These are phyloP conservation scores for Choricystis sp. DNA, from an alignment of 139 green algal genomes.

Conservation along the genomic window DNA sequence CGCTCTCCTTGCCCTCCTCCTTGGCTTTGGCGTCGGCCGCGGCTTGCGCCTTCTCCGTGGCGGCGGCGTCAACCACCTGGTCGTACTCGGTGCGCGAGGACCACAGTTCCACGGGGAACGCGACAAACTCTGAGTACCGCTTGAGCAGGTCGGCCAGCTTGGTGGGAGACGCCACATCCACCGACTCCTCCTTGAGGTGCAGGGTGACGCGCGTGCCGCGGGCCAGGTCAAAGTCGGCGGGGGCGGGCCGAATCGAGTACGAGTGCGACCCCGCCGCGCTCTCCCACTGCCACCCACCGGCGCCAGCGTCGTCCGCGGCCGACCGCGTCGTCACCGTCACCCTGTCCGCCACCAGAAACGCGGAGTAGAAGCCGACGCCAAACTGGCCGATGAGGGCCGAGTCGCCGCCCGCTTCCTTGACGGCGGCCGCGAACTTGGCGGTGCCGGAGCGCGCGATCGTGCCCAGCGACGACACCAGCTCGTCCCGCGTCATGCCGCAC, in stretches of 20 bases:
- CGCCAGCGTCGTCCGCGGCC: conserved; percentile 29
- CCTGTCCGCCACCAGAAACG: conserved; percentile 75
- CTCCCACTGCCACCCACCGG: conserved; percentile 79
- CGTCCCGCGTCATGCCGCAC: conserved; percentile 86
- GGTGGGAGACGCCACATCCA: conserved; percentile 54
- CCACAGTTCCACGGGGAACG: conserved; percentile 93
- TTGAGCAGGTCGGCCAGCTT: conserved; percentile 79
- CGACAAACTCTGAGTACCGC: conserved; percentile 98
- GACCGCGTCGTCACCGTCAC: conserved; percentile 42
- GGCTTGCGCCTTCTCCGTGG: conserved; percentile 58
- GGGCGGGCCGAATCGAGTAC: conserved; percentile 45
- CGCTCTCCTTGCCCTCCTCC: conserved; percentile 41
- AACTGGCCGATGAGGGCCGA: conserved; percentile 56
- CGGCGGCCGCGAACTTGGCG: conserved; percentile 91
- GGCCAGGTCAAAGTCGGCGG: conserved; percentile 17
- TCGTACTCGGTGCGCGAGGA: conserved; percentile 1
- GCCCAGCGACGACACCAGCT: conserved; percentile 81
- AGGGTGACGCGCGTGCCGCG: conserved; percentile 81
- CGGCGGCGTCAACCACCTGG: conserved; percentile 65
- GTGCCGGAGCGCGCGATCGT: conserved; percentile 94
- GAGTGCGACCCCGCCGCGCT: conserved; percentile 59
- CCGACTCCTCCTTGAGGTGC: conserved; percentile 83
- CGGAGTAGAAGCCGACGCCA: conserved; percentile 97
- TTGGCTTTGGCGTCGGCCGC: conserved; percentile 48
- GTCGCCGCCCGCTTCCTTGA: conserved; percentile 57